These are phyloP conservation scores for Sugiyamaella castrensis DNA, from an alignment of 1,139 yeast species.

Conservation along the genomic window DNA sequence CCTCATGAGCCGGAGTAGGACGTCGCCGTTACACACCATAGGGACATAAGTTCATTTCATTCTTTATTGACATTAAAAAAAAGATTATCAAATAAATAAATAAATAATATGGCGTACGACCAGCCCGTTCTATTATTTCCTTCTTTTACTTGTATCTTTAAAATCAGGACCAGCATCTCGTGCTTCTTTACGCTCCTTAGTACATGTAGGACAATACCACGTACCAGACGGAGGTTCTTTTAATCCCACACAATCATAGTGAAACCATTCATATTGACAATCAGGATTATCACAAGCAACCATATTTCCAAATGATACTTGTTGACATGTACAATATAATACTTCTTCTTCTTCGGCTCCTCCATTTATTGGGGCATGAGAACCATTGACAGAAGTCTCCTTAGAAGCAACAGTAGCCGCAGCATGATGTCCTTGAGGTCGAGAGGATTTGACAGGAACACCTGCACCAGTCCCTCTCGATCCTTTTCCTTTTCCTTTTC, in stretches of 20 bases:
- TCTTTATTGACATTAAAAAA: no score
- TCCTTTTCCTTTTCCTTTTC: no score
- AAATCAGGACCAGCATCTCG: conserved; percentile 12
- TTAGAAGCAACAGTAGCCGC: background rate
- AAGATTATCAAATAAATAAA: no score
- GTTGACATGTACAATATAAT: conserved; percentile 77
- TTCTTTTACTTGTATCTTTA: conserved; percentile 9
- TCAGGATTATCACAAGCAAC: conserved; percentile 84
- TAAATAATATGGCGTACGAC: background rate
- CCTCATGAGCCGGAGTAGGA: no score
- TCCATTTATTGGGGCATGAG: conserved; percentile 49
- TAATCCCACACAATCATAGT: conserved; percentile 74
- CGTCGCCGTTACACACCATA: no score
- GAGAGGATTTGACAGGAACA: background rate
- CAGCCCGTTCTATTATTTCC: background rate
- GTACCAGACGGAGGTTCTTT: conserved; percentile 43
- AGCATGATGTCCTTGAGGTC: conserved; percentile 7
- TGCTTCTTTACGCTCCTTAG: conserved; percentile 28
- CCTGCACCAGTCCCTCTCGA: no score
- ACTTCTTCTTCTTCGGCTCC: conserved; percentile 60
- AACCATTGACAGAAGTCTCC: conserved; percentile 39
- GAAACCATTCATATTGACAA: conserved; percentile 86
- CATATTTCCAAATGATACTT: conserved; percentile 88
- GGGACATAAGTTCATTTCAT: no score
- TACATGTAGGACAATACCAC: conserved; percentile 42